Evolutionary conservation across 768 basidiomycete species (phyloP), one percentile per base, ranked within the genome.

Genomic region (Multifurca ochricompacta): DNA sequence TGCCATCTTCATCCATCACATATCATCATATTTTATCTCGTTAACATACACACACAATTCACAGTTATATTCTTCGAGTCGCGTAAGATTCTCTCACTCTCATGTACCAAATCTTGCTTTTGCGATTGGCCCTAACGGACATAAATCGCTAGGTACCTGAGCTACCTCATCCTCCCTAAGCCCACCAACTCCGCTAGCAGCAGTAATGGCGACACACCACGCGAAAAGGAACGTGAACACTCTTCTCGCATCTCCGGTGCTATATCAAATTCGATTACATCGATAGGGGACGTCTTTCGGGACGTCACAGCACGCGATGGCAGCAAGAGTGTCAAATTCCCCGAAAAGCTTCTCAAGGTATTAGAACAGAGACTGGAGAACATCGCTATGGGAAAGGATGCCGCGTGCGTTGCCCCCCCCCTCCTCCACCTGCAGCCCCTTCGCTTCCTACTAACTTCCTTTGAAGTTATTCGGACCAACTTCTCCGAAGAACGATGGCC

Each of bases 341-440:
- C 95, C 0, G 92, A 97, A 71, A 93, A 92, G 70, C 72, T 96
- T 55, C 67, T 97, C 53, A 97, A 93, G 70, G 85, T 89, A 7
- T 72, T 99, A 58, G 93, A 96, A 67, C 80, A 83, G 70, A 89
- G 83, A 69, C 68, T 98, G 69, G 87, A 94, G 73, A 81, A 85
- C 61, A 92, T 98, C 61, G 91, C 91, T 8, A 91, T 94, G 85
- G 93, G 91, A 3, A 87, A 85, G 72, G 91, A 96, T 66, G 69
- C 87, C 32, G 82, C 78, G 92, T 95, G 68, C 71, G 91, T 80
- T 28, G 1, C n/a, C 5, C 46, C 34, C 32, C 23, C 19, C 23
- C 39, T 34, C 11, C 45, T 23, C 1, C 37, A 43, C 36, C 49
- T 32, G 18, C 44, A 6, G 16, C 44, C 31, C 45, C 6, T 6